phyloP scores from a whole-genome alignment of 352 stramenopile genomes.

The Pythium volutum region DNA sequence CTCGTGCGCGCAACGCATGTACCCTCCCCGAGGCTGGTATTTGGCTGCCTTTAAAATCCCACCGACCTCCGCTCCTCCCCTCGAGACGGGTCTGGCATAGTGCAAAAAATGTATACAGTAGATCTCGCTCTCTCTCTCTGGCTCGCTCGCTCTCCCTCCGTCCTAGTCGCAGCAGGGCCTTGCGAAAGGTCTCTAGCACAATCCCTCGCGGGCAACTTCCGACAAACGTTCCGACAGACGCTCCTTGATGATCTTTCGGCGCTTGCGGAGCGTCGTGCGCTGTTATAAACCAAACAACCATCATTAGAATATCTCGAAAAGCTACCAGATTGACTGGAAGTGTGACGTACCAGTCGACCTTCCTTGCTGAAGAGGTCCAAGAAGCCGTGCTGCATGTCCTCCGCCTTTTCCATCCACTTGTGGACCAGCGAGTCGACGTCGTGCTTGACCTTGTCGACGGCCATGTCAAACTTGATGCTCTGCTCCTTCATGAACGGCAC shows the following conservation, averaged over 20 bases:
- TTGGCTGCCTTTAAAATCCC: not conserved
- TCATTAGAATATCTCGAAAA: not conserved
- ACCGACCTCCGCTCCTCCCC: not conserved
- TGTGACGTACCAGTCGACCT: slow-evolving; percentile 51
- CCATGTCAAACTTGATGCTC: slow-evolving; percentile 87
- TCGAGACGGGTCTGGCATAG: slow-evolving; percentile 1
- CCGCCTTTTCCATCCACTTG: slow-evolving; percentile 74
- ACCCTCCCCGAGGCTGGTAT: not conserved
- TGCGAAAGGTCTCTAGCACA: slow-evolving; percentile 44
- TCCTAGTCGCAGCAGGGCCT: too few relatives aligned
- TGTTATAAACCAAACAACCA: slow-evolving; percentile 22
- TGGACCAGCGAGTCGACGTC: slow-evolving; percentile 75
- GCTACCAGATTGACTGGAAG: not conserved
- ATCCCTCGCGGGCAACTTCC: slow-evolving; percentile 71
- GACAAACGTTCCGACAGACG: slow-evolving; percentile 63
- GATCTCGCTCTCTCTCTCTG: not conserved
- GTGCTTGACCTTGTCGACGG: slow-evolving; percentile 79
- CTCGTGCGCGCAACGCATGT: not conserved
- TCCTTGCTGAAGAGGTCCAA: slow-evolving; percentile 79
- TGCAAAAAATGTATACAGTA: slow-evolving; percentile 14
- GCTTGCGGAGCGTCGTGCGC: slow-evolving; percentile 73
- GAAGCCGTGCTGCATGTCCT: slow-evolving; percentile 78
- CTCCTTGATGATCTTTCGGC: slow-evolving; percentile 82
- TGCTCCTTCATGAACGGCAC: slow-evolving; percentile 88
- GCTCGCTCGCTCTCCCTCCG: too few relatives aligned